Evolutionary conservation across 345 rosid species (phyloP), one percentile per base, ranked within the genome.

Genomic region (Arabidopsis arenosa): DNA sequence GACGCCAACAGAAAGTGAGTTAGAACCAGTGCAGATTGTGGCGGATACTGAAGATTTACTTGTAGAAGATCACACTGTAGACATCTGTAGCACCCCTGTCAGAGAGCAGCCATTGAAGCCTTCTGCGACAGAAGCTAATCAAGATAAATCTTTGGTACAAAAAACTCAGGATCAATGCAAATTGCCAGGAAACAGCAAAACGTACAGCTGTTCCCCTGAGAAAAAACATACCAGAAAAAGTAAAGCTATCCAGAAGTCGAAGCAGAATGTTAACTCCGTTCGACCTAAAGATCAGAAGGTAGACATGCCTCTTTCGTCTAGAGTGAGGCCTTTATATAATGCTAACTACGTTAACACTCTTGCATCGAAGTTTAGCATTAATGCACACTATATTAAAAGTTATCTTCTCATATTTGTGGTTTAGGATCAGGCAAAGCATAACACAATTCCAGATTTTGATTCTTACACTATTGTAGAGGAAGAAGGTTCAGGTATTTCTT

Each of bases 401-500:
- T 57, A 12, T 63, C 17, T 55, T 57, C n/a, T 63, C 17, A 15
- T 74, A 58, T 63, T 39, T 67, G 14, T 63, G 33, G 43, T 76
- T 67, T 62, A 89, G 98, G 92, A 86, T 74, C 82, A 69, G 79
- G 18, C 18, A 47, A 84, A 77, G 80, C 63, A 81, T 51, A 82
- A 85, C 75, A 48, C 52, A 35, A 74, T 86, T 65, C 99, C 99
- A 23, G 68, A 64, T 39, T 95, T 95, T 84, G 98, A 95, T 45
- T 83, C 89, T 70, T 93, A 80, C 74, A 72, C 79, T 52, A 85
- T 90, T 23, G 90, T 88, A 83, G 94, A 85, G 75, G 93, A 92
- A 82, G 99, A 89, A 77, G 99, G 97, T 57, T 92, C 99, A 82
- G 98, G 99, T 90, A 87, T 32, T 41, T 40, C 18, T 62, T 39